Conservation (phyloP, 148 eudicot genomes). For the Mesembryanthemum crystallinum region DNA sequence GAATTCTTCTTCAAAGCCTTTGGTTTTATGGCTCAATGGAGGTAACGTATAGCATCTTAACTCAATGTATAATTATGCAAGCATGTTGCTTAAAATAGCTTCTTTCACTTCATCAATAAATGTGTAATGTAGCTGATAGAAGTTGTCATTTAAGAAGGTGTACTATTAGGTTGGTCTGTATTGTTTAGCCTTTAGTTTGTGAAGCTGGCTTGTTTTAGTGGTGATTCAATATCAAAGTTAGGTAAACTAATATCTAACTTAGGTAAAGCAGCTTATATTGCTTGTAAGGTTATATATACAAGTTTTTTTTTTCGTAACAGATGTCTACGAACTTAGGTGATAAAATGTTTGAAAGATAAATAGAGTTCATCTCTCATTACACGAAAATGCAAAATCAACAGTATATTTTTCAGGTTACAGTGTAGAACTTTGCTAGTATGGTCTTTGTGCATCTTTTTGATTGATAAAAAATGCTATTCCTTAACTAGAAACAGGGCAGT, state of each 20-base stretch:
- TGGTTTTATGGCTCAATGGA: slow-evolving; percentile 43
- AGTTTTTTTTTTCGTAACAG: too few relatives aligned
- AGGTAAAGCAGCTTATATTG: background rate
- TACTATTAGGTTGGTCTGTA: too few relatives aligned
- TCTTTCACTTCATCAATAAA: too few relatives aligned
- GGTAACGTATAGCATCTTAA: slow-evolving; percentile 12
- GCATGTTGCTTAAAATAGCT: too few relatives aligned
- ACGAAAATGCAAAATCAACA: too few relatives aligned
- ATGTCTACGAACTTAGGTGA: too few relatives aligned
- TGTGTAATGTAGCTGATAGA: background rate
- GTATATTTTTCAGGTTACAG: too few relatives aligned
- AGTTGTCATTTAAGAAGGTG: background rate
- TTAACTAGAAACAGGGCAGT: background rate
- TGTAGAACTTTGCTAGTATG: too few relatives aligned
- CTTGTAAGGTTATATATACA: background rate
- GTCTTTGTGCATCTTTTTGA: too few relatives aligned
- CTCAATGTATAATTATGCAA: background rate
- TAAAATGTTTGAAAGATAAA: too few relatives aligned
- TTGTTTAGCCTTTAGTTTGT: background rate
- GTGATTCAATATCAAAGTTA: background rate
- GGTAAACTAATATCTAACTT: too few relatives aligned
- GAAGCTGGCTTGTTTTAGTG: background rate
- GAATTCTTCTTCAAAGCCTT: slow-evolving; percentile 34
- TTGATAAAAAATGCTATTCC: background rate
- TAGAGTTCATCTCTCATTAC: too few relatives aligned